phyloP scores from a whole-genome alignment of 2,329 filamentous ascomycete species.

The Calonectria leucothoes region DNA sequence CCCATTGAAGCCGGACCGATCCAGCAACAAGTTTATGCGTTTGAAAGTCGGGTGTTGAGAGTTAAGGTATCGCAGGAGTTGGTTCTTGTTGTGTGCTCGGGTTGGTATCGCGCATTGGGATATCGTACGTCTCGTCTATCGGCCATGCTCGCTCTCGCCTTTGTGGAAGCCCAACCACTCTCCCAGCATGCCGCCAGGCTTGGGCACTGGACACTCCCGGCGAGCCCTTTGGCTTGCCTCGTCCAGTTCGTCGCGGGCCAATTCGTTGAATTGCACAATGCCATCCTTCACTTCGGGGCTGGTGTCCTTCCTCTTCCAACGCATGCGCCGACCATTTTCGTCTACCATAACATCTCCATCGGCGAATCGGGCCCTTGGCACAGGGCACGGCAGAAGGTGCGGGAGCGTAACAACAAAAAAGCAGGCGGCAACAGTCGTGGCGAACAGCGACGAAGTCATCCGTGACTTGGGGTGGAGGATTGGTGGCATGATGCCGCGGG shows the following conservation, averaged over 20 bases:
- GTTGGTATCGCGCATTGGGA: background rate
- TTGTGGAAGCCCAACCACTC: slow-evolving; percentile 78
- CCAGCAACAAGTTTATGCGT: background rate
- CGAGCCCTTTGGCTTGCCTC: slow-evolving; percentile 55
- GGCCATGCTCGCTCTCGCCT: slow-evolving; percentile 37
- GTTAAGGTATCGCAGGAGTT: background rate
- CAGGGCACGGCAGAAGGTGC: slow-evolving; percentile 91
- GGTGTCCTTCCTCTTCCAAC: slow-evolving; percentile 54
- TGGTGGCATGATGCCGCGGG: slow-evolving; percentile 73
- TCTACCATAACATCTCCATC: slow-evolving; percentile 70
- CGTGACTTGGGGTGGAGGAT: slow-evolving; percentile 94
- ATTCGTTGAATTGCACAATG: slow-evolving; percentile 60
- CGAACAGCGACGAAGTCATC: slow-evolving; percentile 94
- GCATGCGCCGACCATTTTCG: slow-evolving; percentile 57
- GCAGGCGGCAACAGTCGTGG: slow-evolving; percentile 87
- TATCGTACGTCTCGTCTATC: slow-evolving; percentile 39
- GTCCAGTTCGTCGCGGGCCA: slow-evolving; percentile 50
- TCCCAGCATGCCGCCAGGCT: slow-evolving; percentile 83
- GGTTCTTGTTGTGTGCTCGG: slow-evolving; percentile 2
- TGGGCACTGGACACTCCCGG: slow-evolving; percentile 92
- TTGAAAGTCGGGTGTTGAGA: background rate
- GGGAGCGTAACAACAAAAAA: slow-evolving; percentile 94
- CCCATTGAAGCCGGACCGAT: background rate
- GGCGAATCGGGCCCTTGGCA: slow-evolving; percentile 78
- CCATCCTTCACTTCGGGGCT: slow-evolving; percentile 55